Conservation (phyloP, 2,329 filamentous ascomycete species). For the Apiospora kogelbergensis region DNA sequence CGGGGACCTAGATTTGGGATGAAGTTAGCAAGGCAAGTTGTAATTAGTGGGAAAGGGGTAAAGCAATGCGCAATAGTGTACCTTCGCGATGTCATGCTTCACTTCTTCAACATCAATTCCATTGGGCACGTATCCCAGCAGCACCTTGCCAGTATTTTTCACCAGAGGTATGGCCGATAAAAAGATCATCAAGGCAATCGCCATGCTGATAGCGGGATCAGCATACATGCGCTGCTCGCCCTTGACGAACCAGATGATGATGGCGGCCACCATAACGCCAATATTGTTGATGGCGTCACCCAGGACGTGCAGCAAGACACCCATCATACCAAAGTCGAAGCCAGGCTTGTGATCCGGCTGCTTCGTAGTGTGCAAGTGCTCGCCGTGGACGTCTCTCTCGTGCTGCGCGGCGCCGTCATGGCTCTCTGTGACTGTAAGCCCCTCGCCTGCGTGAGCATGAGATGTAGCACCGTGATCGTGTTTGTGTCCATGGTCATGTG, state of each 20-base stretch:
- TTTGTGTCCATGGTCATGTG: neutral
- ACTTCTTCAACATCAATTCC: constrained; percentile 63
- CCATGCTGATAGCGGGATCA: constrained; percentile 68
- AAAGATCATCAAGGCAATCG: constrained; percentile 71
- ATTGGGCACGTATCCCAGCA: constrained; percentile 65
- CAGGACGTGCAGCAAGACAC: constrained; percentile 68
- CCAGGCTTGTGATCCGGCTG: neutral
- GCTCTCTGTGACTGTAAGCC: neutral
- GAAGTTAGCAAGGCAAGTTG: neutral
- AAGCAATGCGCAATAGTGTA: constrained; percentile 26
- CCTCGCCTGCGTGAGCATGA: neutral
- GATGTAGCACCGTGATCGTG: neutral
- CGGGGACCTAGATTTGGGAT: constrained; percentile 51
- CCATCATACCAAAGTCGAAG: constrained; percentile 67
- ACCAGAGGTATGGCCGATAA: constrained; percentile 48
- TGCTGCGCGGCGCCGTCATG: neutral
- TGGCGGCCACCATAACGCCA: constrained; percentile 68
- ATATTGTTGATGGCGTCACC: constrained; percentile 76
- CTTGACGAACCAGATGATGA: constrained; percentile 66
- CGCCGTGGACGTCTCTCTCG: neutral
- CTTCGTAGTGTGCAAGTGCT: neutral
- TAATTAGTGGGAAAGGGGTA: neutral
- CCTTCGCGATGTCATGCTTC: constrained; percentile 67
- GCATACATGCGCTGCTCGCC: constrained; percentile 65
- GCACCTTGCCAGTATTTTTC: constrained; percentile 61